These are phyloP conservation scores for Petunia secreta DNA, from an alignment of 257 asterid genomes.

Conservation along the genomic window DNA sequence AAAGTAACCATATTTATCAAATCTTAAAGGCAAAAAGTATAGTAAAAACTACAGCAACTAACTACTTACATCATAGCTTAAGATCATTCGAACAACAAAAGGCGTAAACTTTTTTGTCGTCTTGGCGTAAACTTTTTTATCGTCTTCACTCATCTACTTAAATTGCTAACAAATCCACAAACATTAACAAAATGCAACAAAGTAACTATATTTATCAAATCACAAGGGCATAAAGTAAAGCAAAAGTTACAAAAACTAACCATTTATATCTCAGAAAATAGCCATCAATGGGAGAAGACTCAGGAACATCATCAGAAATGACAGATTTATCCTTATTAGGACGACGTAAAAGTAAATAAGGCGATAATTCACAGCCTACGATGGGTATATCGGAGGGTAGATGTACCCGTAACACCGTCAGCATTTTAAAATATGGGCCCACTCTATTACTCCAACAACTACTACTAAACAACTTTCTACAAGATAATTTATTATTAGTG, in stretches of 20 bases:
- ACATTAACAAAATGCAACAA: too few species aligned
- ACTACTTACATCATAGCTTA: conserved; percentile 43
- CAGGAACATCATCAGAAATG: conserved; percentile 61
- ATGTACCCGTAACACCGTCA: conserved; percentile 74
- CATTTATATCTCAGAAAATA: conserved; percentile 26
- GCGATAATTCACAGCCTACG: conserved; percentile 93
- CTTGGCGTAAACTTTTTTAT: too few species aligned
- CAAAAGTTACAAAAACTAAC: too few species aligned
- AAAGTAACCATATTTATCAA: too few species aligned
- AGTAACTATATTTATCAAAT: too few species aligned
- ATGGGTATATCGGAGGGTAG: conserved; percentile 96
- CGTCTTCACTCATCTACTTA: too few species aligned
- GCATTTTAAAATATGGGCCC: conserved; percentile 46
- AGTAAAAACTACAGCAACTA: conserved; percentile 20
- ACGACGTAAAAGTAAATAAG: conserved; percentile 77
- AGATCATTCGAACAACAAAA: too few species aligned
- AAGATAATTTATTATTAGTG: conserved; percentile 19
- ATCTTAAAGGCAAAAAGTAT: not conserved
- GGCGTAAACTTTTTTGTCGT: too few species aligned
- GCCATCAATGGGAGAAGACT: conserved; percentile 58
- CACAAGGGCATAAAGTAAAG: too few species aligned
- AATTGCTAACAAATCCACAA: too few species aligned
- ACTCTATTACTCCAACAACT: conserved; percentile 31
- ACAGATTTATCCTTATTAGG: conserved; percentile 42
- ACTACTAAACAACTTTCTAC: not conserved